These are phyloP conservation scores for Stachybotrys chlorohalonatus DNA, from an alignment of 2,329 filamentous ascomycete genomes.

Conservation along the genomic window DNA sequence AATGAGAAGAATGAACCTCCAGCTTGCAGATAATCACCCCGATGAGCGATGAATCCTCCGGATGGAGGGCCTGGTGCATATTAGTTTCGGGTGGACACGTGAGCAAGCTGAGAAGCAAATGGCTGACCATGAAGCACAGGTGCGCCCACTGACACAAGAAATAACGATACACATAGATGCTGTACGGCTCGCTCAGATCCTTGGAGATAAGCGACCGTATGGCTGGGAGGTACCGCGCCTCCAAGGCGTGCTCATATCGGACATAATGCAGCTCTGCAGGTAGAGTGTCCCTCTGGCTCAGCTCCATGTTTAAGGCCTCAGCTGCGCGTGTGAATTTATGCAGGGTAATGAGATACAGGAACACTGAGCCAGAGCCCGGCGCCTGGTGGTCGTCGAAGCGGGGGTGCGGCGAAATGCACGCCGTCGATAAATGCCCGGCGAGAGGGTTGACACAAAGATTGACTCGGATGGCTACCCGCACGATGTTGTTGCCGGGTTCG, in stretches of 20 bases:
- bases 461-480: too few species aligned
- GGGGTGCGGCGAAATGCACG: too few species aligned
- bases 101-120: not conserved
- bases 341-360: not conserved
- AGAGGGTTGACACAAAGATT: too few species aligned
- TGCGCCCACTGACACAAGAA: slow-evolving; percentile 97
- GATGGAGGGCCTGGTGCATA: slow-evolving; percentile 44
- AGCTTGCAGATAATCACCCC: slow-evolving; percentile 94
- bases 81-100: slow-evolving; percentile 4
- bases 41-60: slow-evolving; percentile 55
- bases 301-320: not conserved
- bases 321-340: not conserved
- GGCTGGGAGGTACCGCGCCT: slow-evolving; percentile 63
- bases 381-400: not conserved
- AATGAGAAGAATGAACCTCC: slow-evolving; percentile 79
- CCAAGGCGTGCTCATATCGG: slow-evolving; percentile 53
- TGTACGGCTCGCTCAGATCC: slow-evolving; percentile 95
- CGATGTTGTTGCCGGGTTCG: too few species aligned
- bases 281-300: slow-evolving; percentile 21
- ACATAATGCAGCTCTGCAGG: slow-evolving; percentile 46
- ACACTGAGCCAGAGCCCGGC: not conserved
- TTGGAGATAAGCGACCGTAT: slow-evolving; percentile 92
- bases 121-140: slow-evolving; percentile 80
- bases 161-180: slow-evolving; percentile 98
- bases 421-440: too few species aligned